Evolutionary conservation across 257 asterid species (phyloP), one percentile per base, ranked within the genome.

Genomic region (Cordia subcordata): DNA sequence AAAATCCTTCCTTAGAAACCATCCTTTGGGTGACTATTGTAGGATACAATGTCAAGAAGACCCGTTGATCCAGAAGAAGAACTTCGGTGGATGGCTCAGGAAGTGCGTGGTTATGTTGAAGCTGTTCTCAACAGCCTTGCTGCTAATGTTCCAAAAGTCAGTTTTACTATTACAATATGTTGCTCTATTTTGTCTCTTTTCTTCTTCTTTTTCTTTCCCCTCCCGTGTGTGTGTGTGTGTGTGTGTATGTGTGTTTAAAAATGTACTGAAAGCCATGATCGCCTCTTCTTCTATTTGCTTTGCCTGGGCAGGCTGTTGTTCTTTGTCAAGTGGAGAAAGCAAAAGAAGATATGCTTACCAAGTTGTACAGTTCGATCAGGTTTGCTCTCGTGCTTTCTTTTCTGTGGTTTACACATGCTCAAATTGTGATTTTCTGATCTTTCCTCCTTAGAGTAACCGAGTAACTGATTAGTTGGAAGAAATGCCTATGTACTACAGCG

Each of bases 321-420:
- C 94, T 86, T 73, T 84, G 91, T 76, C 97, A 89, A 86, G 97
- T 89, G n/a, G 97, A 89, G 77, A 89, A 89, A 75, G 91, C 96
- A 12, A 89, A 89, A 78, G 97, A 89, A 81, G 97, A 89, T 72
- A 90, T 90, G 97, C 95, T 90, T 54, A 90, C 85, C 63, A 90
- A 86, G 67, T 69, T 90, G 69, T 90, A 90, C 84, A 90, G 85
- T 82, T 86, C 97, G 65, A 56, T 89, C 84, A 89, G 96, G 96
- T 86, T 38, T 37, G 81, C 40, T 47, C 32, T 47, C 38, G 19
- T 55, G 12, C 60, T 42, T 65, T 50, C 10, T 60, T 45, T 63
- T 52, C 63, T n/a, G 35, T 66, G 13, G 15, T 40, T 51, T 44
- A 27, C 45, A 13, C 33, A 21, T 62, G 16, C 40, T 13, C 21